Percentiles rank a stretch among this genome's conserved stretches.
Conservation (phyloP, 192 early-diverging fungal genomes). For the Fimicolochytrium jonesii region DNA sequence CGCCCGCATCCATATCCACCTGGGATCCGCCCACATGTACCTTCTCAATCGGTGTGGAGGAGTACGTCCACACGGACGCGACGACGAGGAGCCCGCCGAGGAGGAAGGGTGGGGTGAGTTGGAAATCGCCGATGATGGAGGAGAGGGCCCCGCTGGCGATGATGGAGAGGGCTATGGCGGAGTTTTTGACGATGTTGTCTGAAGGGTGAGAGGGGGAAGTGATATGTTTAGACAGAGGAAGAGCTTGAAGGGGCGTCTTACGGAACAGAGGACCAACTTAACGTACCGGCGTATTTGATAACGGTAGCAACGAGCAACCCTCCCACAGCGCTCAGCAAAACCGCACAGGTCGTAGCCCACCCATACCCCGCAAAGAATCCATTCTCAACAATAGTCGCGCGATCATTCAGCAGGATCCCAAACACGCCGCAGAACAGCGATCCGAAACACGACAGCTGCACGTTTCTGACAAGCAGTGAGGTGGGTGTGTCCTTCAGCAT, state of each 20-base stretch:
- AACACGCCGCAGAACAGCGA: neutral
- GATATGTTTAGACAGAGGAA: too few species aligned
- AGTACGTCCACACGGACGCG: neutral
- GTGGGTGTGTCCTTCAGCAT: neutral
- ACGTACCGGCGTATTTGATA: neutral
- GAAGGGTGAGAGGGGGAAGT: too few species aligned
- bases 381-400: neutral
- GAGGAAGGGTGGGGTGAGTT: neutral
- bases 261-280: too few species aligned
- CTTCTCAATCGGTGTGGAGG: too few species aligned
- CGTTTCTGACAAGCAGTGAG: neutral
- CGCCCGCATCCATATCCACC: too few species aligned
- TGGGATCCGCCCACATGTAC: too few species aligned
- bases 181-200: neutral
- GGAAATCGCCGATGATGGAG: neutral
- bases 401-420: neutral
- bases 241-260: too few species aligned
- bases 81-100: neutral
- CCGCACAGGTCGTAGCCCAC: neutral
- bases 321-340: neutral
- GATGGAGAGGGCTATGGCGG: neutral
- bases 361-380: constrained; percentile 10
- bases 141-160: neutral
- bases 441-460: constrained; percentile 6
- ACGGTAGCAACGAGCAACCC: constrained; percentile 2